phyloP scores from a whole-genome alignment of 2,329 filamentous ascomycete species.

The Volutella citrinella region DNA sequence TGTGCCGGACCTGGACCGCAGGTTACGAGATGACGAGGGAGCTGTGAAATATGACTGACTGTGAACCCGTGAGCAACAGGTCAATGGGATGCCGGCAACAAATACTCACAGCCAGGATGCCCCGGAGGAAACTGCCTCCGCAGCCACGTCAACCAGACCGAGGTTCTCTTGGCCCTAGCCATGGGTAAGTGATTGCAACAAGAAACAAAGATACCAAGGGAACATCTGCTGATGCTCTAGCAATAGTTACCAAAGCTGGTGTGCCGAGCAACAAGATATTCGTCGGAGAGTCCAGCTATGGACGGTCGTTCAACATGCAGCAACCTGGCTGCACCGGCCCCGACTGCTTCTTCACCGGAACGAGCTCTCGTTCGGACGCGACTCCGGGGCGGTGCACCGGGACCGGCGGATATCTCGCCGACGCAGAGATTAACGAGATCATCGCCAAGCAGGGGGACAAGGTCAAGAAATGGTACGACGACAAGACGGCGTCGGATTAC shows the following conservation, averaged over 20 bases:
- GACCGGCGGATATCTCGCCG: constrained; percentile 15
- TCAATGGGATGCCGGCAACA: constrained; percentile 31
- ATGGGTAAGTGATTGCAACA: too few relatives aligned
- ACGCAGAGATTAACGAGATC: too few relatives aligned
- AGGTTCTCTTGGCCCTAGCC: too few relatives aligned
- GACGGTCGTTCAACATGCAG: constrained; percentile 26
- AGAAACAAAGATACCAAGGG: too few relatives aligned
- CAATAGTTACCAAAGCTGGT: constrained; percentile 36
- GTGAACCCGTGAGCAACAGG: too few relatives aligned
- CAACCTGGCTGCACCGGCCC: constrained; percentile 22
- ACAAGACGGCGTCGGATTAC: constrained; percentile 21
- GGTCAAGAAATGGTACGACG: constrained; percentile 21
- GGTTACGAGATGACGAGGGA: too few relatives aligned
- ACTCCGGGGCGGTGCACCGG: constrained; percentile 23
- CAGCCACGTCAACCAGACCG: constrained; percentile 37
- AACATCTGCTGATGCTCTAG: constrained; percentile 28
- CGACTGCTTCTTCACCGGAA: constrained; percentile 23
- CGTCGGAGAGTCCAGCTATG: constrained; percentile 27
- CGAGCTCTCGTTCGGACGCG: constrained; percentile 18
- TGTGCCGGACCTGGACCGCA: too few relatives aligned
- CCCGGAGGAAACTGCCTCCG: constrained; percentile 32
- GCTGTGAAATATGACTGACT: too few relatives aligned
- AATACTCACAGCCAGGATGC: constrained; percentile 23
- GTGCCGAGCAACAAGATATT: constrained; percentile 30
- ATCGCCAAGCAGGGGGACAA: too few relatives aligned